A percentile compares a stretch with the other conserved stretches of the same genome.
Evolutionary conservation across 768 basidiomycete genomes (phyloP).

Genomic region (Mycena albidolilacea): DNA sequence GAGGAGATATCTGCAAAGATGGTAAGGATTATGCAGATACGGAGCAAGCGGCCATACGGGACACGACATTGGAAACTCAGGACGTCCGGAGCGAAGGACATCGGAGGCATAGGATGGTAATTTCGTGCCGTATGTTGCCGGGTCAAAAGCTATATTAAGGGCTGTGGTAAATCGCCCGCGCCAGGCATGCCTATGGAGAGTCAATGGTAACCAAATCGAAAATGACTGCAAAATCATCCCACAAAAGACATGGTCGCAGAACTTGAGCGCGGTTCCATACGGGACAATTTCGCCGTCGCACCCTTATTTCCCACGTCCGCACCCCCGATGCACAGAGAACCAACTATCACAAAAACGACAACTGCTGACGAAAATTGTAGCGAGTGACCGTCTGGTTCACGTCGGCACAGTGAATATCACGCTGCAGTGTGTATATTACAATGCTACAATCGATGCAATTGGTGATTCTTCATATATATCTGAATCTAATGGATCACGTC

Average conservation of each 20-base stretch:
- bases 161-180: slow-evolving; percentile 38
- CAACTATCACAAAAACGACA: too few relatives aligned
- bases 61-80: slow-evolving; percentile 38
- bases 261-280: slow-evolving; percentile 28
- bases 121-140: slow-evolving; percentile 31
- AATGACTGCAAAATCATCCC: slow-evolving; percentile 24
- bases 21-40: not conserved
- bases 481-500: too few relatives aligned
- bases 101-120: slow-evolving; percentile 20
- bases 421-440: too few relatives aligned
- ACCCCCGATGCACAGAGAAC: too few relatives aligned
- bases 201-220: not conserved
- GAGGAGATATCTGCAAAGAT: slow-evolving; percentile 9
- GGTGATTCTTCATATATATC: too few relatives aligned
- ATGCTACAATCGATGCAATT: too few relatives aligned
- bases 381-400: too few relatives aligned
- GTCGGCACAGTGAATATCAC: too few relatives aligned
- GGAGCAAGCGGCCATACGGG: slow-evolving; percentile 24
- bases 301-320: too few relatives aligned
- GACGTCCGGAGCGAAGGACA: slow-evolving; percentile 2
- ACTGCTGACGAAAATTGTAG: too few relatives aligned
- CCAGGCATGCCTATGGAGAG: slow-evolving; percentile 37
- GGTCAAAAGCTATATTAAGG: slow-evolving; percentile 41
- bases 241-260: slow-evolving; percentile 39
- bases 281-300: too few relatives aligned